Conservation (phyloP, 768 basidiomycete species). For the Lentinus brumalis region DNA sequence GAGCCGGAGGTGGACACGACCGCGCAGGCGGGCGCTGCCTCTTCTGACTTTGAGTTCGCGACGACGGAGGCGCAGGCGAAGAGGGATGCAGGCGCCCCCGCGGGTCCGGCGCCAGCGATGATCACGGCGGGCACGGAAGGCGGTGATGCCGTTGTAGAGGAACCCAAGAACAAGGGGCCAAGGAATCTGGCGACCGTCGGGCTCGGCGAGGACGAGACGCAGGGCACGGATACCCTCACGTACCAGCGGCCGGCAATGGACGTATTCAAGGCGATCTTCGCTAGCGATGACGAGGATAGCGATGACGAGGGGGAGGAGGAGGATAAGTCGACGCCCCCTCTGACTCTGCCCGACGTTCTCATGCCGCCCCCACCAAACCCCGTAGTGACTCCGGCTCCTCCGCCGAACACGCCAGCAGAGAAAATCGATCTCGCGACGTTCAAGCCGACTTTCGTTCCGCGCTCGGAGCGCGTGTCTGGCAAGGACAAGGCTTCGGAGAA, state of each 20-base stretch:
- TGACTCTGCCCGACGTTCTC: conserved; percentile 2
- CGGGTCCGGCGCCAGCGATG: conserved; percentile 9
- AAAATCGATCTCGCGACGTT: conserved; percentile 69
- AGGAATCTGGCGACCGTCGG: conserved; percentile 83
- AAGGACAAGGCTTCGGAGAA: conserved; percentile 45
- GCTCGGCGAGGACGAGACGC: conserved; percentile 88
- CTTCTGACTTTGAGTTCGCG: conserved; percentile 16
- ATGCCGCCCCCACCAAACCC: background rate
- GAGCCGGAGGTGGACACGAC: conserved; percentile 72
- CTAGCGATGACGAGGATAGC: conserved; percentile 88
- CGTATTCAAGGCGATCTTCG: conserved; percentile 98
- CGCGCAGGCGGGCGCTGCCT: conserved; percentile 15
- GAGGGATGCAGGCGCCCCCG: background rate
- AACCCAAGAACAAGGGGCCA: conserved; percentile 3
- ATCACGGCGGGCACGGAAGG: conserved; percentile 14
- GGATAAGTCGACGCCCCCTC: conserved; percentile 55
- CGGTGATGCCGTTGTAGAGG: background rate
- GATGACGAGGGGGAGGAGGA: conserved; percentile 60
- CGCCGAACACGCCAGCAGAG: conserved; percentile 5
- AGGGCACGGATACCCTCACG: conserved; percentile 85
- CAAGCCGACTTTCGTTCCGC: conserved; percentile 85
- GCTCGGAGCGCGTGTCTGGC: conserved; percentile 41
- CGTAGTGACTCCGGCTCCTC: background rate
- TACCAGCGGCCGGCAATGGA: conserved; percentile 88
- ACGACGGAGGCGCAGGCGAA: conserved; percentile 9